Conservation (phyloP, 306 rosid species). For the Malus domestica region DNA sequence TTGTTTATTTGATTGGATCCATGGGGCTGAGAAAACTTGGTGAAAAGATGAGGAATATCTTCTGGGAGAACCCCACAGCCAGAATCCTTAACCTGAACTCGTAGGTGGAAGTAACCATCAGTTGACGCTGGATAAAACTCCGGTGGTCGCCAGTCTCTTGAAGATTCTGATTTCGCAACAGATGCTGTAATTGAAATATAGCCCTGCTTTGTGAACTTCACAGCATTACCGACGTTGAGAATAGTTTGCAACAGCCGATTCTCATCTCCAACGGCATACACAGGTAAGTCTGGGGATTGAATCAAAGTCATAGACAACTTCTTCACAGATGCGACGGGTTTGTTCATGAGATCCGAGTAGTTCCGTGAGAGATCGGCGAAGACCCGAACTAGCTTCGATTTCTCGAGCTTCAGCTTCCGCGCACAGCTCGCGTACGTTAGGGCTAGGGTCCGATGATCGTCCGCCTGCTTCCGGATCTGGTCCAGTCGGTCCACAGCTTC, state of each 20-base stretch:
- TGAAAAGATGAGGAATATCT: conserved; percentile 66
- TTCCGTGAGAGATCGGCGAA: too few species aligned
- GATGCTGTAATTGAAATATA: conserved; percentile 69
- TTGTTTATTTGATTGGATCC: conserved; percentile 46
- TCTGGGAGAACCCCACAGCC: conserved; percentile 77
- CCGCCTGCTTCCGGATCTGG: too few species aligned
- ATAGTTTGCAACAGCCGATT: conserved; percentile 72
- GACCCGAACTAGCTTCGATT: too few species aligned
- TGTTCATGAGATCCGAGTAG: too few species aligned
- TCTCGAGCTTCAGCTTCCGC: too few species aligned
- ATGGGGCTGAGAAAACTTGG: conserved; percentile 61
- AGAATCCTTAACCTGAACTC: conserved; percentile 89
- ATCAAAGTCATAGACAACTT: conserved; percentile 63
- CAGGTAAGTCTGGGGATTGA: conserved; percentile 72
- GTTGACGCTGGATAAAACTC: conserved; percentile 62
- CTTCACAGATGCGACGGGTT: conserved; percentile 75
- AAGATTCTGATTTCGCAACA: conserved; percentile 61
- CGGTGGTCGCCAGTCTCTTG: conserved; percentile 68
- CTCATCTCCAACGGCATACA: conserved; percentile 70
- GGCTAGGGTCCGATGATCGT: too few species aligned
- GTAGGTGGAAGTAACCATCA: conserved; percentile 60
- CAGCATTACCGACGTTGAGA: conserved; percentile 73
- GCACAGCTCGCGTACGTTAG: too few species aligned
- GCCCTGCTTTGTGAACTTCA: conserved; percentile 86
- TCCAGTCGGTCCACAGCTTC: too few species aligned